Evolutionary conservation across 2,329 filamentous ascomycete species (phyloP), one percentile per base, ranked within the genome.

Genomic region (Sphaerostilbella broomeana): DNA sequence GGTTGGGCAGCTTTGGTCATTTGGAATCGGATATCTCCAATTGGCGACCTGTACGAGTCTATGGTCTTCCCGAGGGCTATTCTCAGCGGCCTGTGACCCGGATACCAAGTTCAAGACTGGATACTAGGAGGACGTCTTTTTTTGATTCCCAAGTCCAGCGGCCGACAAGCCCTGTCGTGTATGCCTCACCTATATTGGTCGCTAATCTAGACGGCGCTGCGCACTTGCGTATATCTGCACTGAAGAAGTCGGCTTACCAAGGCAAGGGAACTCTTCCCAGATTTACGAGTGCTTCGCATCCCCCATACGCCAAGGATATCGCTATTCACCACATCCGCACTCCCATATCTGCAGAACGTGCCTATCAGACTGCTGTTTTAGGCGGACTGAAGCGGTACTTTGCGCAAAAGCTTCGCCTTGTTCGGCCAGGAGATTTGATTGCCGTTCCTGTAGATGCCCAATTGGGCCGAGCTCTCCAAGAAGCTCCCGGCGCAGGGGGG

Each of bases 341-440:
- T 0, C 92, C 92, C 0, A 70, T 92, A 6, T 90, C 89, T 1
- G 89, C 85, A 4, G 90, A 97, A 53, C 75, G 86, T 31, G 75
- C 84, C 2, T 75, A 95, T 8, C 89, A 97, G 56, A 85, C 86
- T 6, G 86, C 86, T 4, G 74, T 97, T 4, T 81, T 97, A 50
- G 81, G 86, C 13, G 88, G 86, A 0, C 63, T 98, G 28, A 95
- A 95, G 58, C 79, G 79, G 26, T 83, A 95, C 56, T 95, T 98
- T 58, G 84, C 94, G 48, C 77, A 78, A 40, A 86, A 84, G 52
- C 77, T 84, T 41, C 79, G 92, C 4, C 75, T 97, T 10, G 77
- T 97, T 26, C 88, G 88, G 54, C 81, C 78, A 27, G 90, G 89
- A 3, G 92, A 98, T 61, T 65, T 95, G 10, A 81, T 98, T 38